These are phyloP conservation scores for Corrigiola litoralis DNA, from an alignment of 179 eudicot species.

Conservation along the genomic window DNA sequence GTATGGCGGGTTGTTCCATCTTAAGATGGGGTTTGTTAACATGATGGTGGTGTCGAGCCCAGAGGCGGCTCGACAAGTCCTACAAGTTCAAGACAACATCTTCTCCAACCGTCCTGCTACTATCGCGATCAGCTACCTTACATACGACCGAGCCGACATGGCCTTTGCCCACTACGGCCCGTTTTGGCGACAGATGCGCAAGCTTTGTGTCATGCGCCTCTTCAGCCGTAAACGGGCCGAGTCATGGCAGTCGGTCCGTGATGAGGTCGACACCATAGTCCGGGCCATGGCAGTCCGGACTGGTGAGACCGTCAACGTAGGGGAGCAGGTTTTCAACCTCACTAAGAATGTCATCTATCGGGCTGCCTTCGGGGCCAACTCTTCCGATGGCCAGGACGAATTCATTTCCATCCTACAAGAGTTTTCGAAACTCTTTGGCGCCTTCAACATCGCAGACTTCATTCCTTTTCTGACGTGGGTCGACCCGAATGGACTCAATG, in stretches of 20 bases:
- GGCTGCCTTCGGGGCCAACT: conserved; percentile 84
- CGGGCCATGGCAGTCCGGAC: conserved; percentile 23
- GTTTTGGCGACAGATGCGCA: conserved; percentile 96
- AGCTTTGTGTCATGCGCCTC: conserved; percentile 80
- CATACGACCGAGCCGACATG: conserved; percentile 78
- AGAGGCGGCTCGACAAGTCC: conserved; percentile 63
- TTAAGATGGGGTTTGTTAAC: conserved; percentile 55
- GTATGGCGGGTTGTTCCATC: conserved; percentile 57
- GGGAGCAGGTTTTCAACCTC: conserved; percentile 61
- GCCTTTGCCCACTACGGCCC: conserved; percentile 90
- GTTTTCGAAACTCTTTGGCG: conserved; percentile 76
- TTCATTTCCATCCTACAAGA: conserved; percentile 68
- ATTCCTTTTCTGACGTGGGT: conserved; percentile 53
- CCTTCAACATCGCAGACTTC: conserved; percentile 69
- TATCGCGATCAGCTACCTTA: conserved; percentile 61
- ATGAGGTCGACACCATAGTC: conserved; percentile 51
- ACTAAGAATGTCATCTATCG: conserved; percentile 57
- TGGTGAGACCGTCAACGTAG: conserved; percentile 49
- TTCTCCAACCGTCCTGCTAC: conserved; percentile 79
- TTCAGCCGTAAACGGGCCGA: conserved; percentile 79
- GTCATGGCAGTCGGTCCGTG: conserved; percentile 87
- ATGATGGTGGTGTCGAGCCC: conserved; percentile 52
- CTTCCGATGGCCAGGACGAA: conserved; percentile 63
- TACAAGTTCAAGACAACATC: conserved; percentile 69
- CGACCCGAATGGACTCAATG: conserved; percentile 58